These are phyloP conservation scores for Colletotrichum orbiculare DNA, from an alignment of 2,329 filamentous ascomycete species.

Conservation along the genomic window DNA sequence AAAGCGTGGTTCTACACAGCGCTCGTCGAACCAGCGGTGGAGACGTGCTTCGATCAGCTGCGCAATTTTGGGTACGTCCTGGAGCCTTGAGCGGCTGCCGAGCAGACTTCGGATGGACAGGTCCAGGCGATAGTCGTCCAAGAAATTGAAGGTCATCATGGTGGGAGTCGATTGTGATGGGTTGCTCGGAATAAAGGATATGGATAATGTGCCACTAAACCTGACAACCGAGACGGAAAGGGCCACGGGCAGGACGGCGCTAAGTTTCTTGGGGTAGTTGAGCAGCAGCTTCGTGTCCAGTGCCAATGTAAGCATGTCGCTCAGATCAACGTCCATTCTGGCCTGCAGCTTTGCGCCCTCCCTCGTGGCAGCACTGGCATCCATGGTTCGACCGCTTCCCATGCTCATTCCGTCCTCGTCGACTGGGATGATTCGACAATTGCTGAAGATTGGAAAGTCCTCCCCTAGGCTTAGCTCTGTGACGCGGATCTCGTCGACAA, in stretches of 20 bases:
- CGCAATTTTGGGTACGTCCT: constrained; percentile 90
- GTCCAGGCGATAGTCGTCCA: constrained; percentile 87
- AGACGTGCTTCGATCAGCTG: constrained; percentile 83
- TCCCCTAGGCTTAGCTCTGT: constrained; percentile 95
- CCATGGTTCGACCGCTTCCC: constrained; percentile 61
- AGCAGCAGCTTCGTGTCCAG: constrained; percentile 93
- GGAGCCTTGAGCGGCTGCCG: constrained; percentile 80
- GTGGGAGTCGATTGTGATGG: constrained; percentile 78
- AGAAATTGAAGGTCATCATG: constrained; percentile 93
- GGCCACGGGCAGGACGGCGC: constrained; percentile 91
- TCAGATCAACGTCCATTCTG: constrained; percentile 95
- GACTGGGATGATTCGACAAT: constrained; percentile 94
- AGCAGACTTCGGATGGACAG: constrained; percentile 84
- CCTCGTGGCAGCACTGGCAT: constrained; percentile 62
- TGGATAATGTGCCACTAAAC: constrained; percentile 93
- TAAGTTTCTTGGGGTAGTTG: constrained; percentile 92
- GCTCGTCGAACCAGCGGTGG: constrained; percentile 89
- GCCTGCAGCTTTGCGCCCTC: constrained; percentile 86
- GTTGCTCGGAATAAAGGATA: constrained; percentile 88
- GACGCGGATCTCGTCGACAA: constrained; percentile 91
- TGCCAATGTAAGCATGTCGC: constrained; percentile 93
- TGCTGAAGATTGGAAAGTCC: constrained; percentile 98
- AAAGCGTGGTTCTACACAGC: constrained; percentile 86
- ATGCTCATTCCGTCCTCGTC: constrained; percentile 78
- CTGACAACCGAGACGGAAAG: constrained; percentile 91